Conservation (phyloP, 768 basidiomycete species). For the Kwoniella pini region DNA sequence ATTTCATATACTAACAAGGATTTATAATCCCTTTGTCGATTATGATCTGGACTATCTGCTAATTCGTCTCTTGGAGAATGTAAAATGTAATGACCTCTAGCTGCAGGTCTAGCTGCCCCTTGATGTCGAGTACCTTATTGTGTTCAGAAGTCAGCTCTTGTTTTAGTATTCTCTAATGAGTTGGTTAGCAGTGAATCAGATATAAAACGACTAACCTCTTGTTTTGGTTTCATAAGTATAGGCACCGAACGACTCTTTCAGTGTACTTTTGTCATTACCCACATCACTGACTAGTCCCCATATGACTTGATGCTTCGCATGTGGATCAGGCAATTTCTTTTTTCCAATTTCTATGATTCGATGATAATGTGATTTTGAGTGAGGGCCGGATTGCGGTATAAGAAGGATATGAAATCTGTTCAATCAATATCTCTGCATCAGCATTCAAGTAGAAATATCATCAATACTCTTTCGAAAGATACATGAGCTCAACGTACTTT, state of each 20-base stretch:
- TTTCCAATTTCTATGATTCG: conserved; percentile 51
- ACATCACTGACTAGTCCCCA: conserved; percentile 43
- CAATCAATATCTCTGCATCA: too few species aligned
- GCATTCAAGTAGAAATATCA: too few species aligned
- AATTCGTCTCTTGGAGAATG: conserved; percentile 47
- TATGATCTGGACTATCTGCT: conserved; percentile 39
- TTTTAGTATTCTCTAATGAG: background rate
- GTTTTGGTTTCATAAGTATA: conserved; percentile 49
- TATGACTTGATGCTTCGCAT: conserved; percentile 46
- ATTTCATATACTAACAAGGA: conserved; percentile 43
- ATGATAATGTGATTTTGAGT: conserved; percentile 44
- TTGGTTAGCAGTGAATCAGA: too few species aligned
- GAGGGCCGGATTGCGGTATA: conserved; percentile 36
- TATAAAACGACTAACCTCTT: conserved; percentile 27
- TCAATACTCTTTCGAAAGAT: too few species aligned
- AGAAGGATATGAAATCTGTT: conserved; percentile 50
- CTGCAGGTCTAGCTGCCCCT: conserved; percentile 45
- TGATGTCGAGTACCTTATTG: conserved; percentile 49
- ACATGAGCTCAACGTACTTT: conserved; percentile 42
- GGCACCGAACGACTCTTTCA: conserved; percentile 45
- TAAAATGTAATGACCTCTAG: conserved; percentile 49
- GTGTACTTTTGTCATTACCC: conserved; percentile 21
- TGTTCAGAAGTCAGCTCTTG: background rate
- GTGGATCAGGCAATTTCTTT: conserved; percentile 51
- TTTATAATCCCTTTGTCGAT: conserved; percentile 46